Percentiles rank a stretch among this genome's conserved stretches.
These are phyloP conservation scores for Prorocentrum cordatum DNA, from an alignment of 169 alveolate species.

Conservation along the genomic window DNA sequence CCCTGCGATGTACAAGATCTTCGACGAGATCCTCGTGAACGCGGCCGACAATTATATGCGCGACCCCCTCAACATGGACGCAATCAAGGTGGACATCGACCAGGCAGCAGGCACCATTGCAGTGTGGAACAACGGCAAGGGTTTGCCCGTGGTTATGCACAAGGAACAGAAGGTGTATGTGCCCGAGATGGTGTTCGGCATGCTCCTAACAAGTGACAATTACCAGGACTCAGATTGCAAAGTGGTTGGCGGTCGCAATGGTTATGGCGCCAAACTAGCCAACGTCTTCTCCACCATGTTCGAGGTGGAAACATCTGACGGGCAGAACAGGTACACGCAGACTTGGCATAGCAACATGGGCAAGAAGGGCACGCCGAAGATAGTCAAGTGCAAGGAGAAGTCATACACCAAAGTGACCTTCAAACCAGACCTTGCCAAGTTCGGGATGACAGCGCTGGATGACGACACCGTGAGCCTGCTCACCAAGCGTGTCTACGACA, in stretches of 20 bases:
- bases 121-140: conserved; percentile 86
- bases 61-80: conserved; percentile 75
- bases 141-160: conserved; percentile 90
- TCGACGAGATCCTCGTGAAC: conserved; percentile 96
- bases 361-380: conserved; percentile 68
- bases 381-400: conserved; percentile 61
- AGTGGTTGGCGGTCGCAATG: conserved; percentile 99
- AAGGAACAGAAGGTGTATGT: conserved; percentile 89
- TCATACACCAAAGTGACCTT: conserved; percentile 85
- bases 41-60: conserved; percentile 90
- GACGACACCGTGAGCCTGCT: conserved; percentile 80
- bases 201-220: conserved; percentile 95
- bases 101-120: conserved; percentile 74
- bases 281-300: conserved; percentile 94
- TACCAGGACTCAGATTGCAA: conserved; percentile 91
- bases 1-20: conserved; percentile 98
- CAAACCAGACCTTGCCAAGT: conserved; percentile 89
- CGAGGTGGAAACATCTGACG: conserved; percentile 92
- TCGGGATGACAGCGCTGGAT: conserved; percentile 73
- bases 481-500: conserved; percentile 95
- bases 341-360: conserved; percentile 73
- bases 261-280: conserved; percentile 99
- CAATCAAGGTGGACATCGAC: conserved; percentile 79
- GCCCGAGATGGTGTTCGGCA: conserved; percentile 97
- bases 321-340: conserved; percentile 73